Evolutionary conservation across 1,284 basidiomycete species (phyloP), one percentile per base, ranked within the genome.

Genomic region (Cutaneotrichosporon cavernicola): DNA sequence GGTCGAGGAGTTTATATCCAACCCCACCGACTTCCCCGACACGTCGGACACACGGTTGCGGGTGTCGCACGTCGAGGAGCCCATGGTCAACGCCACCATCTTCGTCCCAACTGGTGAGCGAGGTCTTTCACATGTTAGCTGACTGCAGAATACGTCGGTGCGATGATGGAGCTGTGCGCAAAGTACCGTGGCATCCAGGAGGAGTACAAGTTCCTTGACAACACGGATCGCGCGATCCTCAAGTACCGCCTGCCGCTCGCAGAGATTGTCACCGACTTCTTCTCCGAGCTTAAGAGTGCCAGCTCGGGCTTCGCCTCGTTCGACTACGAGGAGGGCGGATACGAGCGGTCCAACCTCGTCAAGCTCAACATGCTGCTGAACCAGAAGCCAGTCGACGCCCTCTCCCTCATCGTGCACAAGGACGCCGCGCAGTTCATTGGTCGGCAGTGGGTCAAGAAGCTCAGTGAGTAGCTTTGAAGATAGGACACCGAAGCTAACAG

Each of bases 271-370:
- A 92, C 90, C 2, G 88, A 92, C 78, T 97, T 97, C 79, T 97
- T 95, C 76, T 91, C 94, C 72, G 88, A 90, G 71, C 84, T 97
- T 62, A 97, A 97, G 81, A 89, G 78, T 66, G 68, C 74, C 55
- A 93, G 90, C 73, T 94, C 91, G 4, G 92, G 92, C 26, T 96
- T 93, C 76, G 92, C 92, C 10, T 92, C 90, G 73, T 94, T 96
- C 74, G 92, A 96, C 74, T 97, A 97, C 71, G 93, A 97, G 76
- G 90, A 94, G 78, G 91, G 88, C 5, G 93, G 91, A 0, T 97
- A 96, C 79, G 85, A 86, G 73, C 78, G 82, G 65, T 90, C 89
- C 69, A 86, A 93, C 74, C 82, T 96, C 46, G 87, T 87, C 65
- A 94, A 92, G 89, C 91, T 97, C 87, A 86, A 86, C 47, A 92